Evolutionary conservation across 202 grass and related monocot species (phyloP).

Genomic region (Schoenoplectus triqueter): DNA sequence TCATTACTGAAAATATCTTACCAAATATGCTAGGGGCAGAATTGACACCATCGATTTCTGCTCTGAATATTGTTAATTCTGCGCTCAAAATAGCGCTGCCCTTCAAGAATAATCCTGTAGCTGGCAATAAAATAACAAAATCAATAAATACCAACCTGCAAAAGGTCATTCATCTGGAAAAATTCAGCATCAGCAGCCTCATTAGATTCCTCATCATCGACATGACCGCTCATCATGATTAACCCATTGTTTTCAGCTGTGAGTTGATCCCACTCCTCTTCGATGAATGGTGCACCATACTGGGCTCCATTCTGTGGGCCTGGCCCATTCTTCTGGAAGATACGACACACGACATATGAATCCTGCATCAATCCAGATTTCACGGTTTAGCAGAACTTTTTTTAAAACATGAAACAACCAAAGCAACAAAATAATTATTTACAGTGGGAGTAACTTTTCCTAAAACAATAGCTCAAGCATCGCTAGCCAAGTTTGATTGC

Average conservation of each 20-base stretch:
- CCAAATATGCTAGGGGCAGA: too few species aligned
- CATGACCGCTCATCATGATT: slow-evolving; percentile 33
- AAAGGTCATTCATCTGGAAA: slow-evolving; percentile 70
- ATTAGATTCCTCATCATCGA: slow-evolving; percentile 45
- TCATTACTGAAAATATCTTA: too few species aligned
- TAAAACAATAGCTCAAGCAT: too few species aligned
- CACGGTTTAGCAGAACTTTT: background rate
- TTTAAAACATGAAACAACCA: background rate
- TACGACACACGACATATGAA: slow-evolving; percentile 83
- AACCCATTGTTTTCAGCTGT: slow-evolving; percentile 50
- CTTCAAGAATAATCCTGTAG: too few species aligned
- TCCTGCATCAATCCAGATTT: slow-evolving; percentile 48
- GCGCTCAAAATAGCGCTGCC: too few species aligned
- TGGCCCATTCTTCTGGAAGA: slow-evolving; percentile 86
- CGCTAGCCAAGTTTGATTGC: too few species aligned
- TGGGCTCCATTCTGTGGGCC: slow-evolving; percentile 91
- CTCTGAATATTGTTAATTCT: too few species aligned
- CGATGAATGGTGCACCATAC: slow-evolving; percentile 86
- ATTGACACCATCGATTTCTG: too few species aligned
- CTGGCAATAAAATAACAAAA: too few species aligned
- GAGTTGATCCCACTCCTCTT: slow-evolving; percentile 85
- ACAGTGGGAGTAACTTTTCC: too few species aligned
- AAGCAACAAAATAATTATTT: too few species aligned
- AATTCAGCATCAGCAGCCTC: slow-evolving; percentile 59
- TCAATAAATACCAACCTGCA: slow-evolving; percentile 19